These are phyloP conservation scores for Lunularia cruciata DNA, from an alignment of 225 moss, liverwort and hornwort species.

Conservation along the genomic window DNA sequence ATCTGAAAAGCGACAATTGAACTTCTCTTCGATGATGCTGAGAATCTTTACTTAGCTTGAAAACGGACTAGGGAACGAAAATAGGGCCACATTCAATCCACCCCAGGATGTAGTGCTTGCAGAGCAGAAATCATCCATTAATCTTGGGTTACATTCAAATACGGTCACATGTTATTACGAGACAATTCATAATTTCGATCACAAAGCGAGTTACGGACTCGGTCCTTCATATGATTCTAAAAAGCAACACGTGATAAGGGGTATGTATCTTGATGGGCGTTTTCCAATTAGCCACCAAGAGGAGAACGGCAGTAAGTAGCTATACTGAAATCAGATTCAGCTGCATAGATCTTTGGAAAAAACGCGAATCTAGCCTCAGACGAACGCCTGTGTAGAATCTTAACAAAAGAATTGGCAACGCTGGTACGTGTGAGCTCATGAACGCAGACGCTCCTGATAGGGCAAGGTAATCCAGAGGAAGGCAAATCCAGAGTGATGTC, in stretches of 20 bases:
- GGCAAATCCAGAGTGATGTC: neutral
- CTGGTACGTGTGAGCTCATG: neutral
- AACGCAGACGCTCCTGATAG: neutral
- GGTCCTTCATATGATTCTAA: neutral
- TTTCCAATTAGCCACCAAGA: neutral
- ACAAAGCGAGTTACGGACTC: slow-evolving; percentile 4
- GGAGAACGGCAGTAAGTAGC: neutral
- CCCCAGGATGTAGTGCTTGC: too few relatives aligned
- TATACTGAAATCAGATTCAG: neutral
- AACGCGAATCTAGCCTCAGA: neutral
- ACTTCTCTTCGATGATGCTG: too few relatives aligned
- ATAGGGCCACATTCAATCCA: too few relatives aligned
- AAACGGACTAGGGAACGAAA: too few relatives aligned
- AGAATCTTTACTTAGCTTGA: too few relatives aligned
- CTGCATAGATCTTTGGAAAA: neutral
- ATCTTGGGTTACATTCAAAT: neutral
- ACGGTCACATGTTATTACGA: neutral
- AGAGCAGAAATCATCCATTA: neutral
- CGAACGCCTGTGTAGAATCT: neutral
- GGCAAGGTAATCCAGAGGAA: too few relatives aligned
- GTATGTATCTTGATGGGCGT: neutral
- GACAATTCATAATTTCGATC: neutral
- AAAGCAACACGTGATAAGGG: neutral
- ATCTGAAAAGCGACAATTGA: too few relatives aligned
- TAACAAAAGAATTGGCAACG: neutral